Percentiles rank a stretch among this genome's conserved stretches.
These are phyloP conservation scores for Pascua sp. DNA, from an alignment of 1,284 basidiomycete species.

Conservation along the genomic window DNA sequence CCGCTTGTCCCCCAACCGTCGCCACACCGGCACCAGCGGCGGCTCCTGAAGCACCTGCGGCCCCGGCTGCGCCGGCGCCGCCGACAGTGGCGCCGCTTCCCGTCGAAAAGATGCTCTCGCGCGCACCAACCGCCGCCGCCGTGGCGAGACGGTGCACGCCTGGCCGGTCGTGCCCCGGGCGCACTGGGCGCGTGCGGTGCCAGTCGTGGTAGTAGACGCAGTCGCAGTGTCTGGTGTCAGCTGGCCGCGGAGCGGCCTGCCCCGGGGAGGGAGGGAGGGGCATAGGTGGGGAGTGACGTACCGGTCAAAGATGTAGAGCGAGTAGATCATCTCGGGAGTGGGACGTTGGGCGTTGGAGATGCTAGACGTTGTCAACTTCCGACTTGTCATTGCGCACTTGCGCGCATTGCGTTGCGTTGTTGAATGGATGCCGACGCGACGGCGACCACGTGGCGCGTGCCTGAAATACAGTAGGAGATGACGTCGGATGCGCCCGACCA, in stretches of 20 bases:
- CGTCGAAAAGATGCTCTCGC: constrained; percentile 34
- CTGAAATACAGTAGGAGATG: constrained; percentile 3
- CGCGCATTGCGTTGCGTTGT: no score
- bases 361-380: background rate
- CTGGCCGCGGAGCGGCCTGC: no score
- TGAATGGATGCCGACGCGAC: background rate
- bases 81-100: constrained; percentile 1
- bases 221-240: constrained; percentile 67
- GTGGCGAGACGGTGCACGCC: constrained; percentile 63
- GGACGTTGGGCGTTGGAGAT: background rate
- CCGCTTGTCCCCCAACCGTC: background rate
- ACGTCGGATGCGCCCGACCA: constrained; percentile 5
- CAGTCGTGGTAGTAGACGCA: constrained; percentile 93
- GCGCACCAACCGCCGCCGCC: constrained; percentile 12
- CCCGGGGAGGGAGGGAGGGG: no score
- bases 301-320: constrained; percentile 87
- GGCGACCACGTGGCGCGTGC: background rate
- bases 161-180: constrained; percentile 64
- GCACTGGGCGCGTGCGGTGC: constrained; percentile 73
- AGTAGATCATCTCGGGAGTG: constrained; percentile 64
- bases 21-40: background rate
- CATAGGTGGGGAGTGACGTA: constrained; percentile 34
- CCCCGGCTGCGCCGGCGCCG: no score
- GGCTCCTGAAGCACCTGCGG: background rate
- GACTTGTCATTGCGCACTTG: background rate